Conservation (phyloP, 2,329 filamentous ascomycete species). For the Karstenula rhodostoma region DNA sequence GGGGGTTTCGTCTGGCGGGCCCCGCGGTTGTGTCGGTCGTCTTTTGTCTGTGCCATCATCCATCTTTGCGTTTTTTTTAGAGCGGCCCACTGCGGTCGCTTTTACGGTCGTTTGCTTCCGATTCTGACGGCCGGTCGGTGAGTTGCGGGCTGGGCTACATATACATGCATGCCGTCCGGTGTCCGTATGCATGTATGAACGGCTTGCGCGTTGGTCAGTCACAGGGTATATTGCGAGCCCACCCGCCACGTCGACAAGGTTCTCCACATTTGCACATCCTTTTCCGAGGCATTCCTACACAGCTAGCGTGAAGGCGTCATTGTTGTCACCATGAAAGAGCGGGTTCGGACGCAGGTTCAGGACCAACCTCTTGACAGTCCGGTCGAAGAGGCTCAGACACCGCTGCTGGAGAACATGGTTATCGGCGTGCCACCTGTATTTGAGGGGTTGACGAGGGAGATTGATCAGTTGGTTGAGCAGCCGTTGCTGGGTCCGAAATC, state of each 20-base stretch:
- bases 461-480: constrained; percentile 46
- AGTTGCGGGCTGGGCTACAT: background rate
- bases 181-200: background rate
- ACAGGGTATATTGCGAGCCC: background rate
- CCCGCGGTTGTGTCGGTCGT: background rate
- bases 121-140: background rate
- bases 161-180: background rate
- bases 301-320: constrained; percentile 6
- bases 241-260: background rate
- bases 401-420: constrained; percentile 48
- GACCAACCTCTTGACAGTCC: constrained; percentile 21
- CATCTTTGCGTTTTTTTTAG: background rate
- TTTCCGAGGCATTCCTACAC: background rate
- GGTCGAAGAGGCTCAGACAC: constrained; percentile 41
- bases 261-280: background rate
- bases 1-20: background rate
- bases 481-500: constrained; percentile 41
- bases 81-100: background rate
- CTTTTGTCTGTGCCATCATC: too few relatives aligned
- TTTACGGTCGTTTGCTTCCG: background rate
- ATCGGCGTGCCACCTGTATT: constrained; percentile 48
- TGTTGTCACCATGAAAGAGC: background rate
- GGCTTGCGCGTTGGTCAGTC: background rate
- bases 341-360: background rate
- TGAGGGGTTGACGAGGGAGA: constrained; percentile 43